Conservation (phyloP, 1,284 basidiomycete species). For the Fomitopsis pinicola region DNA sequence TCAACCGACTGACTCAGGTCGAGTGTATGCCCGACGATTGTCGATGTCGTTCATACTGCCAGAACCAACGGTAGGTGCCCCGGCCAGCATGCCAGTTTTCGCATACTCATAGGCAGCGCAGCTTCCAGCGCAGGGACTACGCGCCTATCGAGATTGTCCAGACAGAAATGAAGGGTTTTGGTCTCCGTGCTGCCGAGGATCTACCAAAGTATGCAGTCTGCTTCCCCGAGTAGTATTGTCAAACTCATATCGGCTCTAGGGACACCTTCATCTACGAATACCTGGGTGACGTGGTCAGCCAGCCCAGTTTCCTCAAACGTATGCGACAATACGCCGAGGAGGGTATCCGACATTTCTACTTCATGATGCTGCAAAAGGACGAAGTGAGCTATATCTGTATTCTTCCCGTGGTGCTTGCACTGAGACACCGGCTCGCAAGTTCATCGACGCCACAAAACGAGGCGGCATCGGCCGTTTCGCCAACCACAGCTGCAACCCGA, state of each 20-base stretch:
- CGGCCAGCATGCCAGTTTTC: background rate
- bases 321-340: slow-evolving; percentile 94
- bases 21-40: slow-evolving; percentile 92
- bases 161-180: slow-evolving; percentile 96
- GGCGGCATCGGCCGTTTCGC: slow-evolving; percentile 96
- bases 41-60: slow-evolving; percentile 77
- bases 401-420: background rate
- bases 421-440: slow-evolving; percentile 44
- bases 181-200: slow-evolving; percentile 74
- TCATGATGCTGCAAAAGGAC: slow-evolving; percentile 99
- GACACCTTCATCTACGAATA: slow-evolving; percentile 98
- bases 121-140: slow-evolving; percentile 86
- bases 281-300: slow-evolving; percentile 93
- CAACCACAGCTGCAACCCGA: slow-evolving; percentile 98
- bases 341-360: slow-evolving; percentile 97
- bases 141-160: slow-evolving; percentile 86
- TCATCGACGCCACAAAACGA: slow-evolving; percentile 96
- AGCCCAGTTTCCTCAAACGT: slow-evolving; percentile 84
- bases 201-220: slow-evolving; percentile 54
- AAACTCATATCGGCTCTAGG: slow-evolving; percentile 36
- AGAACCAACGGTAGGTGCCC: slow-evolving; percentile 84
- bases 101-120: slow-evolving; percentile 28
- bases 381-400: slow-evolving; percentile 55
- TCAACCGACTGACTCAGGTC: slow-evolving; percentile 96
- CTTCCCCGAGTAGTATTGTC: background rate